Conservation (phyloP, 1,139 yeast genomes). For the Kurtzmaniella natalensis region DNA sequence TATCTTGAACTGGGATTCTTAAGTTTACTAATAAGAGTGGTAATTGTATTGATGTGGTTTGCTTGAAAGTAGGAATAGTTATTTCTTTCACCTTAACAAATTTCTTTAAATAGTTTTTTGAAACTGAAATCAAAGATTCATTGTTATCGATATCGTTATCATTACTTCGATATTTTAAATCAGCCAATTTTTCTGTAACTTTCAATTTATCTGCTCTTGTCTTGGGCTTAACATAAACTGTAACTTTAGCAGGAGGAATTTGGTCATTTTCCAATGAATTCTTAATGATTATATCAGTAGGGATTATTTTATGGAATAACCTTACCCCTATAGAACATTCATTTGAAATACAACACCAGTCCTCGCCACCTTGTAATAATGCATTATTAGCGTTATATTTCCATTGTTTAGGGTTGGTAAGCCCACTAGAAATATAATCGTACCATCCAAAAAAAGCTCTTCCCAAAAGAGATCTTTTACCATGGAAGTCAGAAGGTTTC, state of each 20-base stretch:
- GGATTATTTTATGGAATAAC: conserved; percentile 27
- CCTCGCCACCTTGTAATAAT: conserved; percentile 29
- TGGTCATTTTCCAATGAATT: conserved; percentile 9
- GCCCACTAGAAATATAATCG: conserved; percentile 21
- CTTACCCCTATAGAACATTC: conserved; percentile 35
- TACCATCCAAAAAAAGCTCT: conserved; percentile 39
- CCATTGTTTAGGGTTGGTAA: conserved; percentile 17
- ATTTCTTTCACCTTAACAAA: conserved; percentile 31
- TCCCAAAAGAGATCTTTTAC: conserved; percentile 15
- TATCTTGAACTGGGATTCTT: conserved; percentile 29
- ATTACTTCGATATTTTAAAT: background rate
- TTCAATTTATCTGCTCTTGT: conserved; percentile 5
- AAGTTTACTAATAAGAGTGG: conserved; percentile 34
- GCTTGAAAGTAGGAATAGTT: conserved; percentile 11
- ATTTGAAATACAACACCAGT: conserved; percentile 31
- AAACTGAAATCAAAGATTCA: background rate
- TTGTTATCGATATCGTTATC: conserved; percentile 6
- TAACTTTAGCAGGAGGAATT: conserved; percentile 8
- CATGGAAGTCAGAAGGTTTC: conserved; percentile 3
- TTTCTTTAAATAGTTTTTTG: conserved; percentile 25
- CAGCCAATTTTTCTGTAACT: background rate
- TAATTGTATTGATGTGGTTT: conserved; percentile 27
- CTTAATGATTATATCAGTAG: conserved; percentile 34
- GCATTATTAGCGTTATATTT: conserved; percentile 39
- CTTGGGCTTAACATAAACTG: conserved; percentile 8